These are phyloP conservation scores for Colletotrichum plurivorum DNA, from an alignment of 2,329 filamentous ascomycete species.

Conservation along the genomic window DNA sequence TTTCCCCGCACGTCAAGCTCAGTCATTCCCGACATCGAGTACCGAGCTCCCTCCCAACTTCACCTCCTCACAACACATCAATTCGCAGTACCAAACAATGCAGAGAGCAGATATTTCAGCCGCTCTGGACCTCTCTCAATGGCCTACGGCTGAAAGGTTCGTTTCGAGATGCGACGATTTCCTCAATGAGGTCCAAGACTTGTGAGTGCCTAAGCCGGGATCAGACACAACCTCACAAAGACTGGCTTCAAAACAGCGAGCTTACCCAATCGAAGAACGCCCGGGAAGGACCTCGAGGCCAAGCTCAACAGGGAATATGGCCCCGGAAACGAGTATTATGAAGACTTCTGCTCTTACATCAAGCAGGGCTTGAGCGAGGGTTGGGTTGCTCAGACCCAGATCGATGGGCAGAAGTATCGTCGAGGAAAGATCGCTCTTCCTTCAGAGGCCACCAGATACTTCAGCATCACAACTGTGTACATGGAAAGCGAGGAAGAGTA, in stretches of 20 bases:
- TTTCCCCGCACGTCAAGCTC: constrained; percentile 4
- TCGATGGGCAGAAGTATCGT: constrained; percentile 62
- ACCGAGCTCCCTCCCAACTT: not conserved
- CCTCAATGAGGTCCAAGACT: constrained; percentile 48
- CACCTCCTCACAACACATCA: not conserved
- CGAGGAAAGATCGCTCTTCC: constrained; percentile 63
- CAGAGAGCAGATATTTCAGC: constrained; percentile 30
- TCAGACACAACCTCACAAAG: not conserved
- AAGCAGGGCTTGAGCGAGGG: constrained; percentile 57
- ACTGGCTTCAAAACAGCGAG: too few relatives aligned
- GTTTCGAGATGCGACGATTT: constrained; percentile 49
- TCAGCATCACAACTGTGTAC: constrained; percentile 71
- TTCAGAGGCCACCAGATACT: constrained; percentile 61
- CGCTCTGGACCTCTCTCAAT: constrained; percentile 45
- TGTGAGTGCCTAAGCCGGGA: constrained; percentile 43
- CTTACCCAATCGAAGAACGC: constrained; percentile 51
- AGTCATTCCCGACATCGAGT: constrained; percentile 2
- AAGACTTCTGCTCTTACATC: constrained; percentile 56
- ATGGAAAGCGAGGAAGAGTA: constrained; percentile 66
- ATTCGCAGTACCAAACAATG: constrained; percentile 7
- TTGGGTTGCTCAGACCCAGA: constrained; percentile 59
- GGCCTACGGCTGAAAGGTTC: constrained; percentile 48
- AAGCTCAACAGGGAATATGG: constrained; percentile 59
- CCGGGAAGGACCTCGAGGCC: constrained; percentile 60
- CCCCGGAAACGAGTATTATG: constrained; percentile 58